Evolutionary conservation across 2,329 filamentous ascomycete species (phyloP), one percentile per base, ranked within the genome.

Genomic region (Aspergillus sclerotialis): DNA sequence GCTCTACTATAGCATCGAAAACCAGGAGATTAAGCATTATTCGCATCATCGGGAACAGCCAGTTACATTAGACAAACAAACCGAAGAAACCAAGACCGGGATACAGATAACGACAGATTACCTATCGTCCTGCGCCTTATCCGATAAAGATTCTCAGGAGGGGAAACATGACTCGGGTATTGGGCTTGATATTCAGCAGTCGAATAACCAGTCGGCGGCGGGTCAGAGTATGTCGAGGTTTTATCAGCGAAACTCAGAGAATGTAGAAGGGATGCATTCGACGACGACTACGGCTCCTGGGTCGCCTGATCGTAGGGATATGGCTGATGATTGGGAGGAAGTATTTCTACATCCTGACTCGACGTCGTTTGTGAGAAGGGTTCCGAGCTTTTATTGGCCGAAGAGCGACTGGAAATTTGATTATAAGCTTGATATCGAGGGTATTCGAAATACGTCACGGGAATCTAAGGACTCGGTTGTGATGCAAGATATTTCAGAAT

Each of bases 1-100:
- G 32, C 56, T 53, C 15, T 50, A 48, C 32, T 52, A 53, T 41
- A 53, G 35, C 30, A 55, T 56, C 37, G 52, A 56, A 27, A 49
- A 45, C 33, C 52, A 46, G 5, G 33, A 44, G 16, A 35, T 37
- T 10, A 30, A 38, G 7, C 31, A 12, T 4, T 19, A 28, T 6
- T 30, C 15, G 10, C n/a, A n/a, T n/a, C n/a, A n/a, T n/a, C 29
- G 8, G 18, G 14, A 15, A 21, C n/a, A 36, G 33, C 5, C 28
- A 32, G 13, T 13, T 21, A 26, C 15, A 7, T 24, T 24, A 17
- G 5, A 25, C 24, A 10, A 23, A 28, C 5, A 28, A 32, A 15
- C 25, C 26, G 5, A 7, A 11, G n/a, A 31, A 17, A 31, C 16
- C 5, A 31, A 4, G 17, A 5, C 15, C 11, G 4, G 3, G 12